phyloP scores from a whole-genome alignment of 2,329 filamentous ascomycete species.

The Cytospora paraplurivora region DNA sequence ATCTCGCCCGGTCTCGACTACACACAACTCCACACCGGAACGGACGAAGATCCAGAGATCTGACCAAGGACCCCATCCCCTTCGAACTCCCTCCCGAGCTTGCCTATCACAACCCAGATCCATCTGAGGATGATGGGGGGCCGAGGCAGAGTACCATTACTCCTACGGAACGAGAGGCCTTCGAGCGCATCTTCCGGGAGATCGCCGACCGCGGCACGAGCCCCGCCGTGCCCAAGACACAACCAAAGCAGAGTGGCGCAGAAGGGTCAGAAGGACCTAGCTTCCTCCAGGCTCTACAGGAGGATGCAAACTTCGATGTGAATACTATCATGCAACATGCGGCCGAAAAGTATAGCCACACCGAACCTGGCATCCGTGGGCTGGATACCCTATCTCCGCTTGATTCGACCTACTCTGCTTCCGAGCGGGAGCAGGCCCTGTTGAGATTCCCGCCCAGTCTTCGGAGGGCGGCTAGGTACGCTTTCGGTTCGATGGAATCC shows the following conservation, averaged over 20 bases:
- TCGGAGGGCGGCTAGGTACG: slow-evolving; percentile 42
- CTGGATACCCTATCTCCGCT: slow-evolving; percentile 30
- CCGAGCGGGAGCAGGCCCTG: slow-evolving; percentile 41
- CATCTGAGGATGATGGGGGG: slow-evolving; percentile 32
- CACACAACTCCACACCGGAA: slow-evolving; percentile 31
- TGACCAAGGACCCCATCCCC: slow-evolving; percentile 46
- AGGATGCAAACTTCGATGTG: slow-evolving; percentile 30
- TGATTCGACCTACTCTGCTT: slow-evolving; percentile 31
- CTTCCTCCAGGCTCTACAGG: slow-evolving; percentile 14
- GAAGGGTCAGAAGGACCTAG: slow-evolving; percentile 15
- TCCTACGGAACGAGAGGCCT: slow-evolving; percentile 51
- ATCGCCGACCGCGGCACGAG: slow-evolving; percentile 45
- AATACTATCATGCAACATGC: slow-evolving; percentile 36
- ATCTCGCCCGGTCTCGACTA: slow-evolving; percentile 33
- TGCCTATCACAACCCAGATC: slow-evolving; percentile 31
- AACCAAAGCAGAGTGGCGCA: slow-evolving; percentile 19
- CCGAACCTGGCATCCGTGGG: slow-evolving; percentile 21
- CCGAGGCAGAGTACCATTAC: slow-evolving; percentile 55
- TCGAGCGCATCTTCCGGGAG: slow-evolving; percentile 59
- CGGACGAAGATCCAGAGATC: slow-evolving; percentile 24
- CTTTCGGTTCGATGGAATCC: slow-evolving; percentile 40
- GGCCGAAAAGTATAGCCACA: slow-evolving; percentile 22
- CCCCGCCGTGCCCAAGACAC: slow-evolving; percentile 34
- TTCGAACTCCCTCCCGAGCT: slow-evolving; percentile 51
- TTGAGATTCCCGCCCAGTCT: slow-evolving; percentile 45